These are phyloP conservation scores for Ogataea paradorogensis DNA, from an alignment of 805 yeast species.

Conservation along the genomic window DNA sequence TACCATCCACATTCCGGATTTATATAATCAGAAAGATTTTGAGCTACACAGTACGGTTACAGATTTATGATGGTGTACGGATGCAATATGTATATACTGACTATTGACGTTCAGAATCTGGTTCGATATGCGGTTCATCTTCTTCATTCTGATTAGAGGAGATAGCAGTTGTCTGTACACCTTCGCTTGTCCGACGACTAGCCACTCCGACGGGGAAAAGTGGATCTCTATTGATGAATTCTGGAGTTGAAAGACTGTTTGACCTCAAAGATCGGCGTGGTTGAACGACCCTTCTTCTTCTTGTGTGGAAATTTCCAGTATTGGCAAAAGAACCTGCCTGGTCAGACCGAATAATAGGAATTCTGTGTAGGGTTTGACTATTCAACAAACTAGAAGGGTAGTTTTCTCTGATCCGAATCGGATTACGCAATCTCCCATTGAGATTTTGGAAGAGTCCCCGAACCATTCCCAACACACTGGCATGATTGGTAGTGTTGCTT, in stretches of 20 bases:
- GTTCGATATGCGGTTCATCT: slow-evolving; percentile 1
- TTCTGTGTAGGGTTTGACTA: slow-evolving; percentile 12
- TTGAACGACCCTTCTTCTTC: slow-evolving; percentile 10
- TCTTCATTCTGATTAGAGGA: slow-evolving; percentile 3
- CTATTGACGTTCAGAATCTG: slow-evolving; percentile 5
- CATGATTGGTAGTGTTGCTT: slow-evolving; percentile 7
- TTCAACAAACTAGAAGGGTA: slow-evolving; percentile 5
- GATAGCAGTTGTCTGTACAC: slow-evolving; percentile 38
- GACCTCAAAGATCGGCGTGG: slow-evolving; percentile 9
- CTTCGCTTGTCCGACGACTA: slow-evolving; percentile 44
- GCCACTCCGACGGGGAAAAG: slow-evolving; percentile 47
- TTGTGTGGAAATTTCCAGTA: slow-evolving; percentile 3
- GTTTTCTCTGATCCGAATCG: slow-evolving; percentile 15
- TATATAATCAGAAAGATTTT: too few relatives aligned
- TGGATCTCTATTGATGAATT: slow-evolving; percentile 23
- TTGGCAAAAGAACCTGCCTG: slow-evolving; percentile 1
- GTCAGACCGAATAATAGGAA: slow-evolving; percentile 16
- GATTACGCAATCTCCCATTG: slow-evolving; percentile 24
- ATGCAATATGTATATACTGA: slow-evolving; percentile 3
- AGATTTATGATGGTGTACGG: not conserved
- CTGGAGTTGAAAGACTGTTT: slow-evolving; percentile 10
- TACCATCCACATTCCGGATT: too few relatives aligned
- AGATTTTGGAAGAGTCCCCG: slow-evolving; percentile 24
- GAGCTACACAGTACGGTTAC: too few relatives aligned
- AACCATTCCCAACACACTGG: slow-evolving; percentile 24